Evolutionary conservation across 305 asterid genomes (phyloP), one percentile per base, ranked within the genome.

Genomic region (Vinca major): DNA sequence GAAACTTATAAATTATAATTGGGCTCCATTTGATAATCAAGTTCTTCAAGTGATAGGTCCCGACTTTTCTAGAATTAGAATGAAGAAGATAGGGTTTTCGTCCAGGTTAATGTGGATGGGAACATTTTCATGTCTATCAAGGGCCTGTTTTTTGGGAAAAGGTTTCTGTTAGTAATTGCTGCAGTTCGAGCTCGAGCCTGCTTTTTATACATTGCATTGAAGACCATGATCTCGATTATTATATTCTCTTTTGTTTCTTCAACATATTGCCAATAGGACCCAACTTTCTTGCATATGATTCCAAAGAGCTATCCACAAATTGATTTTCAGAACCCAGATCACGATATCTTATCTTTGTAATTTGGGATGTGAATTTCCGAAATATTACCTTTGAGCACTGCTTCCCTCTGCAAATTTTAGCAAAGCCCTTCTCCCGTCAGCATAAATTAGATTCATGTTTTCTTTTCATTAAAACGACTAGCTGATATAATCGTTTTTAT

Each of bases 401-500:
- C 70, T n/a, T 69, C 40, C 4, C 53, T 57, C 33, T 57, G 47
- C 19, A n/a, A 45, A 45, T 65, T 20, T 21, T 53, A 37, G 65
- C 49, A 69, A 21, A 4, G 7, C 45, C 5, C 45, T 41, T 41
- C 65, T 56, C 3, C 9, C 17, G 0, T 57, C 8, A 54, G 5
- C 20, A 9, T 48, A 4, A 26, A 61, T 39, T 1, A 4, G 7
- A 58, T 37, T 58, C n/a, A 33, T 58, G 33, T 13, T 69, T 16
- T 47, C 47, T 33, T 2, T 36, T 56, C 37, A 45, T 16, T 52
- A 3, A 20, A 44, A 56, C 7, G 7, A 11, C 21, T 16, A 4
- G 26, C 67, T 66, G 40, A 48, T 65, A 52, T 41, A 54, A 61
- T 62, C 52, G 44, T 48, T 54, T 3, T 52, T 52, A 52, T 52